phyloP scores from a whole-genome alignment of 495 filamentous ascomycete species.

The Neurospora sp. region DNA sequence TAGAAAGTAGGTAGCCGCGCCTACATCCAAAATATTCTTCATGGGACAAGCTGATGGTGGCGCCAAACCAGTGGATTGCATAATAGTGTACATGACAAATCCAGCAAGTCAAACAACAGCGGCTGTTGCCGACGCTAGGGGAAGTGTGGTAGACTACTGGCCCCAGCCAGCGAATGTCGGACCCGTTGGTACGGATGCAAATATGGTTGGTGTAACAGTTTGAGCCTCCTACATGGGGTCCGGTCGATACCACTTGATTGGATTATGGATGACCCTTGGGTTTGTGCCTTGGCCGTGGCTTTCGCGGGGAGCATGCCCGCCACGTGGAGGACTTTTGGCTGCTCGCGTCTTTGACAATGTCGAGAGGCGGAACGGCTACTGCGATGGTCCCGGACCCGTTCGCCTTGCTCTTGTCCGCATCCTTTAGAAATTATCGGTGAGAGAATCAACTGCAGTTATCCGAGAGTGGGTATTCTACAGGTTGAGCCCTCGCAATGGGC shows the following conservation, averaged over 20 bases:
- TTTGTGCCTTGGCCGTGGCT: background rate
- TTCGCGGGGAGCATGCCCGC: background rate
- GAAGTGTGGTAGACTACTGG: background rate
- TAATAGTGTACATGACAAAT: background rate
- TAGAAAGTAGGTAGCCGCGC: background rate
- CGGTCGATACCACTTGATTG: background rate
- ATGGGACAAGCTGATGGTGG: background rate
- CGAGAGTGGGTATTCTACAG: background rate
- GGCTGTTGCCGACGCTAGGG: background rate
- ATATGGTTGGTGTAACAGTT: background rate
- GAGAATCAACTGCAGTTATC: background rate
- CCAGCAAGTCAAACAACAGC: background rate
- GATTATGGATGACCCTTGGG: background rate
- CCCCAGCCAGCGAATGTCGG: background rate
- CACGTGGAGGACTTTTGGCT: background rate
- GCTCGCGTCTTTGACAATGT: background rate
- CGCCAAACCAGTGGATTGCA: background rate
- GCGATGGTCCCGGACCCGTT: background rate
- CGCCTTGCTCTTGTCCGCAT: background rate
- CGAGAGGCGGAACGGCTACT: background rate
- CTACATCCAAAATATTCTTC: background rate
- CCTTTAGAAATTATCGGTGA: background rate
- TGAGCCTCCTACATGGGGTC: background rate
- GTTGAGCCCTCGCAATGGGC: background rate
- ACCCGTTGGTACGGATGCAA: background rate